phyloP scores from a whole-genome alignment of 2,329 filamentous ascomycete species.

The Torrubiellomyces zombiae region DNA sequence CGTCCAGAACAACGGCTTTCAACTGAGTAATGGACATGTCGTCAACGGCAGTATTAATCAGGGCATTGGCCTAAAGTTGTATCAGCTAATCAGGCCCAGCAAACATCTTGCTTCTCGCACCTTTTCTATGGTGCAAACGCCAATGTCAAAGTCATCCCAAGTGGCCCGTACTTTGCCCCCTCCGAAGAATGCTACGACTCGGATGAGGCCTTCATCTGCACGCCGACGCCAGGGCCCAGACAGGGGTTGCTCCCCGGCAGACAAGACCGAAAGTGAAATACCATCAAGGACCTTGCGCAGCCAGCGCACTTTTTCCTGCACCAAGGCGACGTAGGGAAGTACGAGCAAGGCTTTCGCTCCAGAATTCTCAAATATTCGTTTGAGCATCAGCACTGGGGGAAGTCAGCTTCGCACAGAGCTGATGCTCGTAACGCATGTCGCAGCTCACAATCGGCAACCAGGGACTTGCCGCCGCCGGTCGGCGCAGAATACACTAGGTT shows the following conservation, averaged over 20 bases:
- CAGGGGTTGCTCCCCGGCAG: slow-evolving; percentile 16
- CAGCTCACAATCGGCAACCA: slow-evolving; percentile 45
- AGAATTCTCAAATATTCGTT: slow-evolving; percentile 46
- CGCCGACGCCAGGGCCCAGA: slow-evolving; percentile 34
- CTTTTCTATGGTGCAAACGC: slow-evolving; percentile 69
- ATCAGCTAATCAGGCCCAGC: slow-evolving; percentile 2
- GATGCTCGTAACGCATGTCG: not conserved
- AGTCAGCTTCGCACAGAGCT: slow-evolving; percentile 4
- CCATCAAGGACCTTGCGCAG: slow-evolving; percentile 47
- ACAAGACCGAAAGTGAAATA: slow-evolving; percentile 13
- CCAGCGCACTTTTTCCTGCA: slow-evolving; percentile 67
- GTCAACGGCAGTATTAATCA: slow-evolving; percentile 58
- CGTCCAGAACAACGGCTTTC: slow-evolving; percentile 54
- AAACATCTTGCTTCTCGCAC: slow-evolving; percentile 6
- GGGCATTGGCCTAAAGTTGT: slow-evolving; percentile 45
- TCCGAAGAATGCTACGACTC: slow-evolving; percentile 59
- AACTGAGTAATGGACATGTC: slow-evolving; percentile 50
- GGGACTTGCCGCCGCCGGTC: slow-evolving; percentile 61
- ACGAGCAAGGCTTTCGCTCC: slow-evolving; percentile 54
- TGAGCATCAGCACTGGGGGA: slow-evolving; percentile 53
- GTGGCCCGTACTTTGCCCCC: slow-evolving; percentile 49
- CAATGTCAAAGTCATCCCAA: slow-evolving; percentile 64
- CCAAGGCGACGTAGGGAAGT: slow-evolving; percentile 61
- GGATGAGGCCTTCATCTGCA: slow-evolving; percentile 39
- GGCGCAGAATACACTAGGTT: slow-evolving; percentile 70